A percentile compares a stretch with the other conserved stretches of the same genome.
These are phyloP conservation scores for Thelonectria rubi DNA, from an alignment of 2,329 filamentous ascomycete genomes.

Conservation along the genomic window DNA sequence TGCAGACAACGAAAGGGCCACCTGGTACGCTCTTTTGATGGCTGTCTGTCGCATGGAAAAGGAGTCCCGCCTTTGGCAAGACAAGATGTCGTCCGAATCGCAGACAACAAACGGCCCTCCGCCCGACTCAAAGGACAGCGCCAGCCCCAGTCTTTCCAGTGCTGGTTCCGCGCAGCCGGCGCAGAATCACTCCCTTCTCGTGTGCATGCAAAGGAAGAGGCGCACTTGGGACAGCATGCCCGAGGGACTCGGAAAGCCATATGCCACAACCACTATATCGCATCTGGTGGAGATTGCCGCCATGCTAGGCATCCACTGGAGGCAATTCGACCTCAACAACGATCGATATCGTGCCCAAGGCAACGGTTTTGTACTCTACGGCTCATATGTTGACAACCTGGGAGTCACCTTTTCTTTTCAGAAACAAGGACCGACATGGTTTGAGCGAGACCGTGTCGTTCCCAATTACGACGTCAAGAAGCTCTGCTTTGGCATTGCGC, in stretches of 20 bases:
- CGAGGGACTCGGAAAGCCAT: slow-evolving; percentile 39
- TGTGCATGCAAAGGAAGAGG: slow-evolving; percentile 37
- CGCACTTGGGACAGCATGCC: slow-evolving; percentile 39
- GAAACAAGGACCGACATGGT: slow-evolving; percentile 48
- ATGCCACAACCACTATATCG: slow-evolving; percentile 49
- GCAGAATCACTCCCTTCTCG: slow-evolving; percentile 28
- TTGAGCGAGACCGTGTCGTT: slow-evolving; percentile 48
- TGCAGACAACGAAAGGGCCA: slow-evolving; percentile 36
- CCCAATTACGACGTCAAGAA: slow-evolving; percentile 50
- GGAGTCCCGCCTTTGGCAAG: slow-evolving; percentile 36
- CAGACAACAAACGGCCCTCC: slow-evolving; percentile 26
- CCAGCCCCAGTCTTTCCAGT: neutral
- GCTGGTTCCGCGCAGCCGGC: neutral
- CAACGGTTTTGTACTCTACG: slow-evolving; percentile 48
- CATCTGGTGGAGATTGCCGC: slow-evolving; percentile 49
- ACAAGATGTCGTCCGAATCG: slow-evolving; percentile 27
- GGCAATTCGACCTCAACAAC: slow-evolving; percentile 48
- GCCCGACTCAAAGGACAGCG: neutral
- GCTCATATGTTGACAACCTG: slow-evolving; percentile 45
- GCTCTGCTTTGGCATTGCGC: slow-evolving; percentile 52
- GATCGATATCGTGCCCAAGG: slow-evolving; percentile 50
- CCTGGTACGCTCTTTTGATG: slow-evolving; percentile 35
- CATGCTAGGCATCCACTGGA: slow-evolving; percentile 54
- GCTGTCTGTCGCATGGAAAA: slow-evolving; percentile 35
- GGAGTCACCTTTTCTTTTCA: slow-evolving; percentile 53